Conservation (phyloP, 192 early-diverging fungal genomes). For the Nowakowskiella sp. region DNA sequence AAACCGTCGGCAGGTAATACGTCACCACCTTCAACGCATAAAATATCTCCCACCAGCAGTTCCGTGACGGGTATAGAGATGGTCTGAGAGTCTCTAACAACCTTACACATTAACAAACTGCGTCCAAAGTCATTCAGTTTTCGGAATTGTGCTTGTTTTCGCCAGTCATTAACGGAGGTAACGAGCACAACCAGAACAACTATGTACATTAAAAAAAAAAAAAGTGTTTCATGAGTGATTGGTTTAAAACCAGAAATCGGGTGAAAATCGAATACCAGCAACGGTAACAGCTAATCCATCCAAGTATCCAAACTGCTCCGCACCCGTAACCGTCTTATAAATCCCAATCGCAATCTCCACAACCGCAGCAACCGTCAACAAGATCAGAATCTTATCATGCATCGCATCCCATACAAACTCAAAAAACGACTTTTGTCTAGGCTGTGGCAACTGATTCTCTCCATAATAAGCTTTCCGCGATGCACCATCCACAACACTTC, state of each 20-base stretch:
- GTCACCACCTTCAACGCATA: constrained; percentile 82
- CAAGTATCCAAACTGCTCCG: constrained; percentile 53
- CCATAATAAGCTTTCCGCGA: constrained; percentile 19
- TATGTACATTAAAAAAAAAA: constrained; percentile 17
- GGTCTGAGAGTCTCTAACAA: constrained; percentile 66
- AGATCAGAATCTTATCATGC: constrained; percentile 56
- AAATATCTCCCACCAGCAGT: constrained; percentile 84
- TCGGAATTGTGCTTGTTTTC: constrained; percentile 48
- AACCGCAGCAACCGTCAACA: constrained; percentile 76
- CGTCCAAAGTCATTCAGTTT: constrained; percentile 35
- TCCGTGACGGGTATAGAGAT: constrained; percentile 69
- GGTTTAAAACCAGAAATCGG: no score
- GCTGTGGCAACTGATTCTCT: constrained; percentile 32
- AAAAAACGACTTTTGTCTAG: constrained; percentile 19
- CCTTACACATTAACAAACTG: constrained; percentile 29
- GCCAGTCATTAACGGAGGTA: constrained; percentile 69
- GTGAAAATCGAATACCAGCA: constrained; percentile 33
- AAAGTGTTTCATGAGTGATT: no score
- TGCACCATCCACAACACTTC: constrained; percentile 2
- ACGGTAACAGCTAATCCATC: constrained; percentile 76
- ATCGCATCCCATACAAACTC: constrained; percentile 36
- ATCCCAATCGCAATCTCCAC: constrained; percentile 79
- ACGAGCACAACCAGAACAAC: constrained; percentile 87
- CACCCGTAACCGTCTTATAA: constrained; percentile 65
- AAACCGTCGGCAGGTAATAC: constrained; percentile 93